Evolutionary conservation across 2,329 filamentous ascomycete species (phyloP), one percentile per base, ranked within the genome.

Genomic region (Cladobotryum mycophilum): DNA sequence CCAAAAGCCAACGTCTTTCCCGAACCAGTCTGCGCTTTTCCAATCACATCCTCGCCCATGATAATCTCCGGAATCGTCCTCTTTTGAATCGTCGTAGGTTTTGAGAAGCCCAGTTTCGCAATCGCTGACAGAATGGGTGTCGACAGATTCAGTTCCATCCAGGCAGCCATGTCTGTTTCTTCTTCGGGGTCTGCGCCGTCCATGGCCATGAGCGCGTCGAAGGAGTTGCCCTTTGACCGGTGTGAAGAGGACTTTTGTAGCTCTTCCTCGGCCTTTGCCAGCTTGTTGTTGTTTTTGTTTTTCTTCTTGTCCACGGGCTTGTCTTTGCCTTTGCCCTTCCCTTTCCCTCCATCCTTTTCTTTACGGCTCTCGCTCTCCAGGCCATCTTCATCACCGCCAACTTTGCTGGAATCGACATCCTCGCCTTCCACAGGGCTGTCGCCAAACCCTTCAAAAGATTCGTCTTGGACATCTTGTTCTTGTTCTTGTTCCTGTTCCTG

Each of bases 1-100:
- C 86, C 89, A 67, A 96, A 99, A 0, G 93, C 92, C 41, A 99
- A 74, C 0, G 93, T 99, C 71, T 99, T 99, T 60, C 93, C 93
- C 13, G 93, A 97, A 57, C 93, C 93, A 0, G 93, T 99, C 11
- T 92, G 86, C 2, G 93, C 93, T 71, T 99, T 99, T 40, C 93
- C 93, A 56, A 99, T 87, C 14, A 97, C 86, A 67, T 99, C 92
- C 64, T 88, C 87, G 0, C 92, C 92, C 5, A 82, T 80, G 17
- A 92, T 66, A 42, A 96, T 88, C 48, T 88, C 80, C 0, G 93
- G 91, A 59, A 99, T 95, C 1, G 88, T 76, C 34, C 82, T 76
- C 17, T 76, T 70, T 66, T 99, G 93, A 52, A 99, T 96, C 0
- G 79, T 70, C 0, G 91, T 96, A 1, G 93, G 93, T 52, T 81